These are phyloP conservation scores for Verticillium tricorpus DNA, from an alignment of 2,329 filamentous ascomycete genomes.

Conservation along the genomic window DNA sequence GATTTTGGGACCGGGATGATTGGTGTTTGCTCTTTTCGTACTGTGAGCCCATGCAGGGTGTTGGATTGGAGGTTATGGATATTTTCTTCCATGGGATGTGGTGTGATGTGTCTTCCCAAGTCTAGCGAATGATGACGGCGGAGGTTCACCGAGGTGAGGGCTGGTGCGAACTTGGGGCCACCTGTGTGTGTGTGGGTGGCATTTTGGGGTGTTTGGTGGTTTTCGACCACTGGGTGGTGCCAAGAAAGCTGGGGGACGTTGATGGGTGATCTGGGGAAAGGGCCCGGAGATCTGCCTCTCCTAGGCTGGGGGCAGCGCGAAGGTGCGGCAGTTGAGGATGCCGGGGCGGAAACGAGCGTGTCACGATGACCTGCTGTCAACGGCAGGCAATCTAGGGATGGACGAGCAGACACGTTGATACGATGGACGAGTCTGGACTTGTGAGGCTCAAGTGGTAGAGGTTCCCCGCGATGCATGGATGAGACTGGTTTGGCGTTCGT, in stretches of 20 bases:
- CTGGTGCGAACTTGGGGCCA: background rate
- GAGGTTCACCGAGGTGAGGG: background rate
- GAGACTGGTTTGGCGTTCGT: constrained; percentile 3
- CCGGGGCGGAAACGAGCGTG: background rate
- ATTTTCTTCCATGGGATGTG: background rate
- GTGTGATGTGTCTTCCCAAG: background rate
- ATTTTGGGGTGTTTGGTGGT: background rate
- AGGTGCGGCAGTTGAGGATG: background rate
- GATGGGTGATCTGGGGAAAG: background rate
- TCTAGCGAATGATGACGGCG: background rate
- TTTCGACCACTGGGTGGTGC: background rate
- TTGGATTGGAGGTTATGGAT: background rate
- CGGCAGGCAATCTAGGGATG: background rate
- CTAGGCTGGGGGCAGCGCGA: background rate
- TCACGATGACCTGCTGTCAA: background rate
- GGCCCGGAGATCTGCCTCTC: background rate
- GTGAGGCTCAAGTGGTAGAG: background rate
- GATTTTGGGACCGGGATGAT: background rate
- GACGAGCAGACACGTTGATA: background rate
- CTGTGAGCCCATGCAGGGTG: background rate
- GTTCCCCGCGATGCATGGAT: background rate
- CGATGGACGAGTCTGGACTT: background rate
- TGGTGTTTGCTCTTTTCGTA: background rate
- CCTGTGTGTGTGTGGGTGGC: background rate
- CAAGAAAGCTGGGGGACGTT: background rate